Percentiles rank a stretch among this genome's conserved stretches.
These are phyloP conservation scores for Phlyctochytrium bullatum DNA, from an alignment of 192 early-diverging fungal genomes.

Conservation along the genomic window DNA sequence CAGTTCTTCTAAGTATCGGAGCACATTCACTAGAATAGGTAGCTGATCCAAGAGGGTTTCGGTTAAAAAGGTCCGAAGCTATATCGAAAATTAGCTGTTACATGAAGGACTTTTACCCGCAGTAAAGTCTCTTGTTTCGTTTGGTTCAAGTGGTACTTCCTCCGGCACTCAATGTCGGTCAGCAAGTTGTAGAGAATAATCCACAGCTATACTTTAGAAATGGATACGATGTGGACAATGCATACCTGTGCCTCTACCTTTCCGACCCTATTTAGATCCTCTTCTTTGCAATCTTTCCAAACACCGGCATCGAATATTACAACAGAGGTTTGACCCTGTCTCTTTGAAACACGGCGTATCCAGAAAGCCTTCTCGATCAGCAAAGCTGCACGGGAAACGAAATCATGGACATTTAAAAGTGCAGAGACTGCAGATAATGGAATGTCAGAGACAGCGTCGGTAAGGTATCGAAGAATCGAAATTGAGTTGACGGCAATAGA, in stretches of 20 bases:
- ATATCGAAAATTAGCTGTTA: background rate
- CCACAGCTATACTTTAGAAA: slow-evolving; percentile 35
- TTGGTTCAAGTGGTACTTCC: slow-evolving; percentile 37
- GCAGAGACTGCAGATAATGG: slow-evolving; percentile 34
- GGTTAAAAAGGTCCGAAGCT: slow-evolving; percentile 37
- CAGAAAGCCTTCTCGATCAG: slow-evolving; percentile 43
- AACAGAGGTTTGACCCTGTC: slow-evolving; percentile 13
- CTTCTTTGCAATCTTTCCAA: slow-evolving; percentile 39
- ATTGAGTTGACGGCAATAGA: slow-evolving; percentile 33
- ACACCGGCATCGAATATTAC: slow-evolving; percentile 33
- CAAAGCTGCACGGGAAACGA: slow-evolving; percentile 25
- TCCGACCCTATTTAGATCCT: slow-evolving; percentile 31
- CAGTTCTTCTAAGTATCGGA: slow-evolving; percentile 48
- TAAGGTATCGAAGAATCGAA: slow-evolving; percentile 44
- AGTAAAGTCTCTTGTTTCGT: slow-evolving; percentile 39
- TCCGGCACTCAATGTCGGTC: slow-evolving; percentile 43
- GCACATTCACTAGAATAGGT: slow-evolving; percentile 37
- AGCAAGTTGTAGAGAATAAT: slow-evolving; percentile 48
- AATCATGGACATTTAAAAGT: slow-evolving; percentile 37
- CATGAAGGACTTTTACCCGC: slow-evolving; percentile 22
- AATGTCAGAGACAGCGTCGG: slow-evolving; percentile 30
- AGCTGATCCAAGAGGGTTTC: slow-evolving; percentile 46
- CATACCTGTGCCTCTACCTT: slow-evolving; percentile 49
- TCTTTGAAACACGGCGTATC: slow-evolving; percentile 26
- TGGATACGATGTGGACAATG: background rate